These are phyloP conservation scores for Anthoceros angustus DNA, from an alignment of 225 moss, liverwort and hornwort genomes.

Conservation along the genomic window DNA sequence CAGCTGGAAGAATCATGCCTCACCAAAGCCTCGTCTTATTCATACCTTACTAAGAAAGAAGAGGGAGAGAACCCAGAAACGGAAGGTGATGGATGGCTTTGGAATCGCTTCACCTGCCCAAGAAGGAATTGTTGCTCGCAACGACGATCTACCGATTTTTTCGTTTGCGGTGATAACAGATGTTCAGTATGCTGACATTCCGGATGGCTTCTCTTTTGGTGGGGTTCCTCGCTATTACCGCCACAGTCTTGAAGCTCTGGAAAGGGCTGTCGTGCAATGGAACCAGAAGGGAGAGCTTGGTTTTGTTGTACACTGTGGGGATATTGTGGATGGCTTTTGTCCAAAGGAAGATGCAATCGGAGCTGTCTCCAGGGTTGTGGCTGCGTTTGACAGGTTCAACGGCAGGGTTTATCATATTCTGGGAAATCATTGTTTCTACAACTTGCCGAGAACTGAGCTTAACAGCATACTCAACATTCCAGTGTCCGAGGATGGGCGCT, in stretches of 20 bases:
- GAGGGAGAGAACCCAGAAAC: neutral
- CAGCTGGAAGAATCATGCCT: too few relatives aligned
- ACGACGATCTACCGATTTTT: slow-evolving; percentile 22
- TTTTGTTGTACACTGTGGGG: slow-evolving; percentile 81
- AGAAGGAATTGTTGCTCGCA: neutral
- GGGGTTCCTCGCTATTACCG: slow-evolving; percentile 81
- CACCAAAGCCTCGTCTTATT: too few relatives aligned
- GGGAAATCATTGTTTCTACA: slow-evolving; percentile 94
- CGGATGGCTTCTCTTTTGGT: slow-evolving; percentile 48
- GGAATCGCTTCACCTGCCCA: neutral
- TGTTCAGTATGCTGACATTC: slow-evolving; percentile 85
- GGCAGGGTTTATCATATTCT: slow-evolving; percentile 70
- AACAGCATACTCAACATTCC: slow-evolving; percentile 49
- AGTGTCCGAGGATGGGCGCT: slow-evolving; percentile 26
- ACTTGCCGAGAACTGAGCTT: slow-evolving; percentile 56
- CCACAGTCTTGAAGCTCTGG: slow-evolving; percentile 44
- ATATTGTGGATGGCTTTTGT: slow-evolving; percentile 74
- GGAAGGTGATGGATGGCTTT: neutral
- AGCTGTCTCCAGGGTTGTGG: slow-evolving; percentile 34
- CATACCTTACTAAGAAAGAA: too few relatives aligned
- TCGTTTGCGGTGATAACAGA: slow-evolving; percentile 92
- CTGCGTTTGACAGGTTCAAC: slow-evolving; percentile 30
- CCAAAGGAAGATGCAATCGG: slow-evolving; percentile 33
- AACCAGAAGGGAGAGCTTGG: slow-evolving; percentile 33
- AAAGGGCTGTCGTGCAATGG: slow-evolving; percentile 66